Percentiles rank a stretch among this genome's conserved stretches.
Evolutionary conservation across 176 grass and related monocot species (phyloP).

Genomic region (Cenchrus purpureus): DNA sequence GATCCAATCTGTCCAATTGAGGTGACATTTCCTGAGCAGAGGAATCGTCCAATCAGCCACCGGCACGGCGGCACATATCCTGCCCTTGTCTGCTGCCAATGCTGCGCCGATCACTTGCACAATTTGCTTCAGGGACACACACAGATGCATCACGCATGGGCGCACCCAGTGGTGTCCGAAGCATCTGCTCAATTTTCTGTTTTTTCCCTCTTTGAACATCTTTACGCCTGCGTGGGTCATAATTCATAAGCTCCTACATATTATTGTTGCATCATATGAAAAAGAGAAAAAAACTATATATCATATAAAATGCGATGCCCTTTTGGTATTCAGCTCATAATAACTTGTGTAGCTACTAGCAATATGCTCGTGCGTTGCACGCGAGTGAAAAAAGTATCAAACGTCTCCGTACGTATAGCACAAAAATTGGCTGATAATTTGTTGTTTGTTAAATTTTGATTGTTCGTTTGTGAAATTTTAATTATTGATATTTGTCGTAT

Average conservation of each 20-base stretch:
- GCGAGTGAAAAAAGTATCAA: too few species aligned
- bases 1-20: conserved; percentile 67
- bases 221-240: neutral
- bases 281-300: neutral
- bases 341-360: neutral
- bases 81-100: neutral
- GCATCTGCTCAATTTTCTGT: neutral
- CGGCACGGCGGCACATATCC: neutral
- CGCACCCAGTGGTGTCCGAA: neutral
- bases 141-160: neutral
- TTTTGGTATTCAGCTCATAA: neutral
- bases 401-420: too few species aligned
- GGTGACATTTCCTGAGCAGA: conserved; percentile 55
- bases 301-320: neutral
- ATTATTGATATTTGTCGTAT: too few species aligned
- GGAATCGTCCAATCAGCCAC: conserved; percentile 33
- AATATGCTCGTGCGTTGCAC: too few species aligned
- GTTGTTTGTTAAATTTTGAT: too few species aligned
- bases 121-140: conserved; percentile 33
- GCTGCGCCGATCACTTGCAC: conserved; percentile 7
- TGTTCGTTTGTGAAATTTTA: too few species aligned
- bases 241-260: neutral
- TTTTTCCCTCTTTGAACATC: neutral
- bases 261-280: conserved; percentile 10
- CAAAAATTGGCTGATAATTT: too few species aligned